These are phyloP conservation scores for Zizania palustris DNA, from an alignment of 202 grass and related monocot species.

Conservation along the genomic window DNA sequence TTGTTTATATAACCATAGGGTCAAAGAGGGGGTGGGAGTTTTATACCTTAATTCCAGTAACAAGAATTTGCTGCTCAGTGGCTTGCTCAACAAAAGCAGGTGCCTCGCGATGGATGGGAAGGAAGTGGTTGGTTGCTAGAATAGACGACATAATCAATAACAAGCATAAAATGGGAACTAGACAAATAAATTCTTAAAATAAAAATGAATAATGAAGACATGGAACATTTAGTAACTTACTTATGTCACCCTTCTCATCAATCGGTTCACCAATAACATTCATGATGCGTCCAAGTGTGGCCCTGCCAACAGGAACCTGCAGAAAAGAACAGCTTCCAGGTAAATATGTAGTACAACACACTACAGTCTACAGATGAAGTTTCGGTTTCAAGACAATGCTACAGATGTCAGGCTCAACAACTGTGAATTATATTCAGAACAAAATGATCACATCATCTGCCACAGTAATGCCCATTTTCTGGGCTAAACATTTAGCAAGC, in stretches of 20 bases:
- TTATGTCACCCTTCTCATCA: slow-evolving; percentile 89
- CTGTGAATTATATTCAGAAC: not conserved
- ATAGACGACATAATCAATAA: slow-evolving; percentile 18
- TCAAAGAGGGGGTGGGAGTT: not conserved
- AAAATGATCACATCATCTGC: not conserved
- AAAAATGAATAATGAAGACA: not conserved
- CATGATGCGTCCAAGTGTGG: slow-evolving; percentile 97
- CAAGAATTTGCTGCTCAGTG: slow-evolving; percentile 98
- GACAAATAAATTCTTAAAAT: not conserved
- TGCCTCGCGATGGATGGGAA: slow-evolving; percentile 98
- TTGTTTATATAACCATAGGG: not conserved
- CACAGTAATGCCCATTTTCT: not conserved
- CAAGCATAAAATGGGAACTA: not conserved
- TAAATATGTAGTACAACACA: not conserved
- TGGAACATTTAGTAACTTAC: slow-evolving; percentile 44
- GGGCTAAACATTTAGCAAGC: not conserved
- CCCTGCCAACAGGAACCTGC: slow-evolving; percentile 96
- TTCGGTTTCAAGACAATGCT: not conserved
- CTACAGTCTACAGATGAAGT: not conserved
- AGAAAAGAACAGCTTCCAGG: slow-evolving; percentile 12
- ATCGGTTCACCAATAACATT: slow-evolving; percentile 98
- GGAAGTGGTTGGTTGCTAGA: slow-evolving; percentile 75
- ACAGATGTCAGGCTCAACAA: not conserved
- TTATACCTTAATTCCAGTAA: slow-evolving; percentile 96
- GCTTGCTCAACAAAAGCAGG: slow-evolving; percentile 99